phyloP scores from a whole-genome alignment of 2,329 filamentous ascomycete species.

The Drechslerella stenobrocha region DNA sequence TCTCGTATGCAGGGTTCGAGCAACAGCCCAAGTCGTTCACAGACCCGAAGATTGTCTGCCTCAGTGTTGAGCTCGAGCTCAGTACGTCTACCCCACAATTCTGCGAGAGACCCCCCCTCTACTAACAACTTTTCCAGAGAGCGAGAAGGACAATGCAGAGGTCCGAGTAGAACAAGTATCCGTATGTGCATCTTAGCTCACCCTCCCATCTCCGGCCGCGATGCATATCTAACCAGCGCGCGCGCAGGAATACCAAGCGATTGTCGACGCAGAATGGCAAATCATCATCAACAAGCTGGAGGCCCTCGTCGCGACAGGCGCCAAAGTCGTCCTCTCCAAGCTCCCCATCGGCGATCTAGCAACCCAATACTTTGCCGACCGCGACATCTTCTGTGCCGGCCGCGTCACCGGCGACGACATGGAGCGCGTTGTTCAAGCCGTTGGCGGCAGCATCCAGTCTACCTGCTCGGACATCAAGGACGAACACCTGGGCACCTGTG shows the following conservation, averaged over 20 bases:
- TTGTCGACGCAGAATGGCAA: conserved; percentile 98
- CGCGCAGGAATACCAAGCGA: conserved; percentile 83
- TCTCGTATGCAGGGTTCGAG: conserved; percentile 98
- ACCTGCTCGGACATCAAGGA: conserved; percentile 93
- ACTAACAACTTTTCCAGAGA: conserved; percentile 60
- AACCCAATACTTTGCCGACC: conserved; percentile 96
- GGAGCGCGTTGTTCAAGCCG: conserved; percentile 93
- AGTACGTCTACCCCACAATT: conserved; percentile 56
- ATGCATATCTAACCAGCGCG: not conserved
- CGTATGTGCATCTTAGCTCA: conserved; percentile 33
- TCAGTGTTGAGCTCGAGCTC: conserved; percentile 96
- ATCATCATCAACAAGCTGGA: conserved; percentile 99
- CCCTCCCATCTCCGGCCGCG: too few species aligned
- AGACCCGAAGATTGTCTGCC: conserved; percentile 92
- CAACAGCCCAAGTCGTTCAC: conserved; percentile 96
- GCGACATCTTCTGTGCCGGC: conserved; percentile 96
- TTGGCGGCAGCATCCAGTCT: conserved; percentile 86
- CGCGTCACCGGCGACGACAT: conserved; percentile 89
- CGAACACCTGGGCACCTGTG: conserved; percentile 88
- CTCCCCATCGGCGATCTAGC: conserved; percentile 95
- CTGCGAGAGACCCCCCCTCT: not conserved
- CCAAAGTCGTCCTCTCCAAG: conserved; percentile 96
- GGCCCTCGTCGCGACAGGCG: conserved; percentile 86
- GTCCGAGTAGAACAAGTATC: conserved; percentile 97
- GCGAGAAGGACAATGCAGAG: conserved; percentile 98